A percentile compares a stretch with the other conserved stretches of the same genome.
These are phyloP conservation scores for Soucietia sequanensis DNA, from an alignment of 805 yeast species.

Conservation along the genomic window DNA sequence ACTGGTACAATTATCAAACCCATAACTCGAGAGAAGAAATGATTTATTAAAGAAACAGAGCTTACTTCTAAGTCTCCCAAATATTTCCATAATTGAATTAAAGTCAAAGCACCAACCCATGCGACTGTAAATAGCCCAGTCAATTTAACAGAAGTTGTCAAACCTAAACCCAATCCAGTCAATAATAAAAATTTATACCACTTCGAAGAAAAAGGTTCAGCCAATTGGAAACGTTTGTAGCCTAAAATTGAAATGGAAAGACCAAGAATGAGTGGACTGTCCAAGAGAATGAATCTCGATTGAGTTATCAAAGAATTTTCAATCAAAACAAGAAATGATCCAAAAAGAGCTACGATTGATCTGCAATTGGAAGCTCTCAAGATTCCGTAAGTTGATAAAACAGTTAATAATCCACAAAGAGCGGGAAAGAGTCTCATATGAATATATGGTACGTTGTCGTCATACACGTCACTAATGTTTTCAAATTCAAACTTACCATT, in stretches of 20 bases:
- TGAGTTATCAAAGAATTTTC: constrained; percentile 68
- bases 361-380: constrained; percentile 57
- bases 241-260: constrained; percentile 49
- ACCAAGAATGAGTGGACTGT: constrained; percentile 44
- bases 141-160: constrained; percentile 62
- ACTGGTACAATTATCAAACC: constrained; percentile 55
- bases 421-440: constrained; percentile 60
- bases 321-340: constrained; percentile 50
- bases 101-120: constrained; percentile 56
- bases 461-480: constrained; percentile 43
- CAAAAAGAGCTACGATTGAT: constrained; percentile 47
- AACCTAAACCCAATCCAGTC: constrained; percentile 53
- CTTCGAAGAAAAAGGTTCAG: constrained; percentile 39
- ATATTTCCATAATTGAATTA: constrained; percentile 61
- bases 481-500: constrained; percentile 40
- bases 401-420: constrained; percentile 50
- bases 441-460: constrained; percentile 42
- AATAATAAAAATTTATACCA: constrained; percentile 56
- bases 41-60: constrained; percentile 34
- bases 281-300: constrained; percentile 48
- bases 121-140: constrained; percentile 65
- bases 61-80: constrained; percentile 65
- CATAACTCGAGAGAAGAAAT: constrained; percentile 37
- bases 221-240: constrained; percentile 48
- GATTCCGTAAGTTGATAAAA: constrained; percentile 53